Evolutionary conservation across 2,329 filamentous ascomycete species (phyloP), one percentile per base, ranked within the genome.

Genomic region (Chaetomium sp.): DNA sequence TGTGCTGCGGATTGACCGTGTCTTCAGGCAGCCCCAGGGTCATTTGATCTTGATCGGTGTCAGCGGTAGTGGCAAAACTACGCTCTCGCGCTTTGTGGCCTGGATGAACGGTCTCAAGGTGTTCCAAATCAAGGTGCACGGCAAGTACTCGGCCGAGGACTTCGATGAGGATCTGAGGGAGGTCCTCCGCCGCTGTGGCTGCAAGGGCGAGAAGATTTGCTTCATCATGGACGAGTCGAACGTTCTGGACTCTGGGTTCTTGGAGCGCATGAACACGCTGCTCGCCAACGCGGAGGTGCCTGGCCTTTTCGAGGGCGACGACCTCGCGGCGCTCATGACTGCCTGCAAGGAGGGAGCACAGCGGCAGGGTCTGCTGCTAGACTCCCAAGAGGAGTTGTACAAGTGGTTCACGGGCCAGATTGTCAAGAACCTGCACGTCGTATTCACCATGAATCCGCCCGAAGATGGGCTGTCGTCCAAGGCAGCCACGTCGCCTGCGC

Each of bases 141-240:
- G 95, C 69, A 97, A 94, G 75, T 99, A 99, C 79, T 97, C 95
- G 19, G 91, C 91, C 1, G 95, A 98, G 75, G 95, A 99, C 79
- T 99, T 99, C 74, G 95, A 99, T 74, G 96, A 99, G 65, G 95
- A 99, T 77, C 82, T 99, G 42, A 87, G 96, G 69, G 94, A 93
- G 74, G 95, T 99, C 9, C 86, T 99, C 49, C 90, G 95, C 54
- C 87, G 95, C 64, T 96, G 92, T 72, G 95, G 95, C 68, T 98
- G 94, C 82, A 97, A 97, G 82, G 95, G 95, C 42, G 95, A 99
- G 77, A 98, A 98, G 83, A 96, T 99, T 57, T 99, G 96, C 80
- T 99, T 99, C 82, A 97, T 99, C 81, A 98, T 99, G 93, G 95
- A 99, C 75, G 95, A 99, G 80, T 90, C 94, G 10, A 99, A 99